These are phyloP conservation scores for Fusarium azukiicola DNA, from an alignment of 2,329 filamentous ascomycete genomes.

Conservation along the genomic window DNA sequence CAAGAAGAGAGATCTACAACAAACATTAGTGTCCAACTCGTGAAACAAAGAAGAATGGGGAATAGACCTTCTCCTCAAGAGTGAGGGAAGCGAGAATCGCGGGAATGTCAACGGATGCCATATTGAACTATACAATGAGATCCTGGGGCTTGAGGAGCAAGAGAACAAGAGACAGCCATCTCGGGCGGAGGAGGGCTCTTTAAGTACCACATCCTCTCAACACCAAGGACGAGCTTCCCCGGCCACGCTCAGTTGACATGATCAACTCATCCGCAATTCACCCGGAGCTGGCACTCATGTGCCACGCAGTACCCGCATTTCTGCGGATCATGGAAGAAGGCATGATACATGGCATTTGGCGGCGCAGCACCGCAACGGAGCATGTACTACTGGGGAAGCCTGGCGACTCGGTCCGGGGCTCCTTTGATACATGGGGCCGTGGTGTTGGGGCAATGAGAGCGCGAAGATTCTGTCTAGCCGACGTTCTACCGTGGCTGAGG, in stretches of 20 bases:
- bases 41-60: neutral
- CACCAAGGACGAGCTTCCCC: constrained; percentile 31
- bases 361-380: neutral
- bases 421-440: constrained; percentile 26
- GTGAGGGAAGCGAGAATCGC: constrained; percentile 55
- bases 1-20: constrained; percentile 50
- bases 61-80: constrained; percentile 58
- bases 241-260: constrained; percentile 22
- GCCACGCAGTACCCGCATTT: constrained; percentile 47
- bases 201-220: constrained; percentile 41
- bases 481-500: constrained; percentile 38
- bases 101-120: constrained; percentile 53
- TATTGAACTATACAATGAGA: constrained; percentile 38
- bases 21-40: constrained; percentile 18
- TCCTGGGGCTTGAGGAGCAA: constrained; percentile 30
- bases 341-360: constrained; percentile 18
- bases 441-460: constrained; percentile 48
- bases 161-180: constrained; percentile 34
- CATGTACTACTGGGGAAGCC: constrained; percentile 22
- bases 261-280: constrained; percentile 45
- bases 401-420: constrained; percentile 26
- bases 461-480: neutral
- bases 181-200: constrained; percentile 43
- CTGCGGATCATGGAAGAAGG: constrained; percentile 11
- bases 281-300: constrained; percentile 46